Conservation (phyloP, 805 yeast genomes). For the Candida peoriensis region DNA sequence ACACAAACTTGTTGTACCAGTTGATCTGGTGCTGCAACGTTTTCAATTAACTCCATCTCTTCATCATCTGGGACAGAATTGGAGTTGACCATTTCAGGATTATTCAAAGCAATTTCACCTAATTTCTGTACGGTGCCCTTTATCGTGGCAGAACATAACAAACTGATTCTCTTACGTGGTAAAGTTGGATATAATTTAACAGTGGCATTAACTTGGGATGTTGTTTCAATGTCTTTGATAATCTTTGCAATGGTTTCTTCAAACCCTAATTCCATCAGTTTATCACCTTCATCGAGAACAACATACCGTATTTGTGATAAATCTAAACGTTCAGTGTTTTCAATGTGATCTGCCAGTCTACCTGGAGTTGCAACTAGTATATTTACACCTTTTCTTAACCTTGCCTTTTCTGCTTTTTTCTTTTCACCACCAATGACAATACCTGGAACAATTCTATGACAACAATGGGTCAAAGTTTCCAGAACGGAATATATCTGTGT, state of each 20-base stretch:
- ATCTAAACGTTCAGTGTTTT: constrained; percentile 75
- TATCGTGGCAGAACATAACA: constrained; percentile 93
- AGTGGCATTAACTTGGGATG: constrained; percentile 31
- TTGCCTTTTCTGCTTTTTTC: constrained; percentile 93
- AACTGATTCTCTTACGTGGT: constrained; percentile 68
- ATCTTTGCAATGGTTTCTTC: constrained; percentile 87
- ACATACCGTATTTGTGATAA: constrained; percentile 74
- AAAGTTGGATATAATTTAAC: constrained; percentile 44
- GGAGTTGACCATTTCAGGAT: constrained; percentile 60
- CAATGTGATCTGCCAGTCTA: constrained; percentile 89
- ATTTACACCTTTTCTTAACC: constrained; percentile 93
- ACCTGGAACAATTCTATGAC: constrained; percentile 91
- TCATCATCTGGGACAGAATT: constrained; percentile 29
- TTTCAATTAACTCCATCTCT: constrained; percentile 23
- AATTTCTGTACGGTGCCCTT: constrained; percentile 73
- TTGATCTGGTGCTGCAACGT: constrained; percentile 79
- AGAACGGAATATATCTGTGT: constrained; percentile 82
- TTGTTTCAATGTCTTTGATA: constrained; percentile 49
- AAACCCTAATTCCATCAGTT: constrained; percentile 92
- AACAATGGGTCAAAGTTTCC: constrained; percentile 64
- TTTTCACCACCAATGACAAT: constrained; percentile 97
- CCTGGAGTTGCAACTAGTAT: constrained; percentile 98
- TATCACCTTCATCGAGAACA: constrained; percentile 96
- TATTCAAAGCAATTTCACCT: constrained; percentile 69
- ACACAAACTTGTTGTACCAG: constrained; percentile 73